These are phyloP conservation scores for Pseudogymnoascus sp. DNA, from an alignment of 2,329 filamentous ascomycete genomes.

Conservation along the genomic window DNA sequence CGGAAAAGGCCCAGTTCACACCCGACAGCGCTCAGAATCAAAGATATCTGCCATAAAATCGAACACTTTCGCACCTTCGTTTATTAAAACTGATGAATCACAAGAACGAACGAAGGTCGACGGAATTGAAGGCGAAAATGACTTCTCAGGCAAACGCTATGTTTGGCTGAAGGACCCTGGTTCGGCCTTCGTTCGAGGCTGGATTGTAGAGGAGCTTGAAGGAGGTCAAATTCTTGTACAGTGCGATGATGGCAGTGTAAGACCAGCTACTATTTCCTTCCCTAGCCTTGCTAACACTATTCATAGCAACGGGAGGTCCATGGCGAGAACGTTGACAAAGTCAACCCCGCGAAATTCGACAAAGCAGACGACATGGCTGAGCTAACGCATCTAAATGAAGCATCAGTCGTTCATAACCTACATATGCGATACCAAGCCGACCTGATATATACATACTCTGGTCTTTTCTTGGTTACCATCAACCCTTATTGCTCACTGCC, in stretches of 20 bases:
- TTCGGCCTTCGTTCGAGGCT: conserved; percentile 83
- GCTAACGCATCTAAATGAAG: conserved; percentile 93
- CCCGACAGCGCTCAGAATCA: conserved; percentile 51
- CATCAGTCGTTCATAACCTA: conserved; percentile 94
- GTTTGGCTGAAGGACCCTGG: conserved; percentile 91
- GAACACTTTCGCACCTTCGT: conserved; percentile 88
- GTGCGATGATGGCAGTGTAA: conserved; percentile 83
- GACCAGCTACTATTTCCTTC: conserved; percentile 28
- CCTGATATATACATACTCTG: conserved; percentile 96
- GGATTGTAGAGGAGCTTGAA: conserved; percentile 75
- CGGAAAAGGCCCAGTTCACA: conserved; percentile 19
- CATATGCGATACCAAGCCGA: conserved; percentile 92
- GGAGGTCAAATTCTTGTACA: conserved; percentile 71
- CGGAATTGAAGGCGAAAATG: conserved; percentile 92
- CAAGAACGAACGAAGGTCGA: conserved; percentile 47
- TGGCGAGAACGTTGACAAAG: conserved; percentile 86
- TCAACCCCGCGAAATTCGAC: conserved; percentile 99
- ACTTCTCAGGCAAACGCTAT: conserved; percentile 97
- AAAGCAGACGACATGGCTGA: conserved; percentile 99
- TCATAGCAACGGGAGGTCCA: conserved; percentile 79
- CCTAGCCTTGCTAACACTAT: conserved; percentile 15
- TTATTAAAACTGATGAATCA: conserved; percentile 83
- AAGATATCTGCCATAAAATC: conserved; percentile 56
- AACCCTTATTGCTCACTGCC: conserved; percentile 93
- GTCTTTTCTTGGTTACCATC: conserved; percentile 90